Evolutionary conservation across 169 alveolate species (phyloP).

Genomic region (Cryptosporidium tyzzeri): DNA sequence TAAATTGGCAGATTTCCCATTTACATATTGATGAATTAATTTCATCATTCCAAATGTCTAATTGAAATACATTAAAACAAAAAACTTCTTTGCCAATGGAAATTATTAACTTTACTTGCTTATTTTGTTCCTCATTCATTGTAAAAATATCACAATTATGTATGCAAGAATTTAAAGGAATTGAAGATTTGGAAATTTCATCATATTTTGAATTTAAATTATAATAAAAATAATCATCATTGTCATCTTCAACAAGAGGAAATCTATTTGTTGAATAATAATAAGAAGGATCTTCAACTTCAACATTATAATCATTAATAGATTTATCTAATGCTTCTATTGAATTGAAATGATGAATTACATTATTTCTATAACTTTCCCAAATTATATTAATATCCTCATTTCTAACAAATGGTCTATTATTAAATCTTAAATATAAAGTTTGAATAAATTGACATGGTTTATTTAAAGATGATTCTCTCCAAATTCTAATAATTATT

Average conservation of each 20-base stretch:
- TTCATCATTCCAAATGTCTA: conserved; percentile 54
- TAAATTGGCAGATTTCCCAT: neutral
- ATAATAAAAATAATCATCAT: conserved; percentile 13
- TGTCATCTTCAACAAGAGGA: conserved; percentile 16
- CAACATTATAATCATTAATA: neutral
- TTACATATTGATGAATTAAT: conserved; percentile 10
- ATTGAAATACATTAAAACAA: conserved; percentile 29
- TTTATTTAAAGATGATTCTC: conserved; percentile 63
- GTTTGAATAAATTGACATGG: conserved; percentile 45
- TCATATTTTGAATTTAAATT: neutral
- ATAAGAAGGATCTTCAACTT: conserved; percentile 14
- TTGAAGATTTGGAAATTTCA: conserved; percentile 5
- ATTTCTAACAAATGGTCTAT: neutral
- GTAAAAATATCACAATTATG: conserved; percentile 12
- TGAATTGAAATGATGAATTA: neutral
- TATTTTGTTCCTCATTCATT: conserved; percentile 25
- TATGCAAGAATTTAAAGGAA: conserved; percentile 50
- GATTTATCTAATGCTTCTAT: neutral
- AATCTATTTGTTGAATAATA: conserved; percentile 43
- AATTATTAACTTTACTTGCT: conserved; percentile 8
- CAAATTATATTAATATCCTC: conserved; percentile 19
- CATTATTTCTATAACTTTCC: conserved; percentile 24
- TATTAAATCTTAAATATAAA: conserved; percentile 4
- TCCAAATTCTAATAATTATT: conserved; percentile 43
- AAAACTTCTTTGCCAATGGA: neutral